These are phyloP conservation scores for Acacia concinna DNA, from an alignment of 331 rosid species.

Conservation along the genomic window DNA sequence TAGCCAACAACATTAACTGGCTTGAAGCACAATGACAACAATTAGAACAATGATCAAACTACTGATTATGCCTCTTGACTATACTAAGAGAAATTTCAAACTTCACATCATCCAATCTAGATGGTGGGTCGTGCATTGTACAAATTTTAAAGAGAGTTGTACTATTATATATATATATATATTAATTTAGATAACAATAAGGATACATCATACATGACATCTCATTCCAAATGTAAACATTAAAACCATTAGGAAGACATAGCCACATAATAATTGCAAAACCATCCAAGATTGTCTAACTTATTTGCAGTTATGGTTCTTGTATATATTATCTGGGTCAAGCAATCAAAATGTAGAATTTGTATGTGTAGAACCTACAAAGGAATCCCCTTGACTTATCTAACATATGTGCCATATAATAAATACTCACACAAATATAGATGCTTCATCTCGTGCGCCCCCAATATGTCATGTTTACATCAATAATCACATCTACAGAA, in stretches of 20 bases:
- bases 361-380: slow-evolving; percentile 7
- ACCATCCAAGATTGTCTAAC: slow-evolving; percentile 2
- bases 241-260: not conserved
- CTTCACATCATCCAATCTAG: slow-evolving; percentile 23
- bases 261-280: not conserved
- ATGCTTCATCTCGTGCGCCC: not conserved
- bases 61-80: slow-evolving; percentile 44
- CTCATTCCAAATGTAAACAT: slow-evolving; percentile 15
- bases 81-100: slow-evolving; percentile 45
- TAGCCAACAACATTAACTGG: slow-evolving; percentile 95
- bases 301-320: not conserved
- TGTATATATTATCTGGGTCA: not conserved
- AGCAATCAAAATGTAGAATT: not conserved
- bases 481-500: slow-evolving; percentile 8
- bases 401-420: slow-evolving; percentile 1
- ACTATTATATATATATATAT: not conserved
- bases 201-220: slow-evolving; percentile 6
- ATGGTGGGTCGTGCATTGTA: not conserved
- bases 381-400: slow-evolving; percentile 12
- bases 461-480: not conserved
- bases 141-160: not conserved
- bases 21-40: slow-evolving; percentile 66
- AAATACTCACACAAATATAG: not conserved
- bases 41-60: slow-evolving; percentile 57
- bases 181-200: not conserved